A percentile compares a stretch with the other conserved stretches of the same genome.
Conservation (phyloP, 176 grass and related monocot genomes). For the Elaeis guineensis region DNA sequence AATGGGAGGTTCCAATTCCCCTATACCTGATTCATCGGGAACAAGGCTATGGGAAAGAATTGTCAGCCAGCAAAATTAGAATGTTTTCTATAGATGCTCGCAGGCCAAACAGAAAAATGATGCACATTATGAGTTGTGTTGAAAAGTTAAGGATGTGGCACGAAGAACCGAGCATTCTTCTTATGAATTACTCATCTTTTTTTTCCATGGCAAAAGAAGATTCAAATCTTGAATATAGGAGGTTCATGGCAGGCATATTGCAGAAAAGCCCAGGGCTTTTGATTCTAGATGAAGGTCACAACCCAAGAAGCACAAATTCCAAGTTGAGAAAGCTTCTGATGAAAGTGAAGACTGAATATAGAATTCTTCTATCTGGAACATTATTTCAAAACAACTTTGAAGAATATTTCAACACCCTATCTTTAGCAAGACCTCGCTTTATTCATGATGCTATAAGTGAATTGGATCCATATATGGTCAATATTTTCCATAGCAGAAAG, state of each 20-base stretch:
- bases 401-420: slow-evolving; percentile 94
- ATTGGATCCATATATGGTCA: slow-evolving; percentile 23
- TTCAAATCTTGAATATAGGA: slow-evolving; percentile 31
- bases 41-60: slow-evolving; percentile 17
- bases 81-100: slow-evolving; percentile 16
- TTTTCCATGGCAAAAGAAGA: slow-evolving; percentile 47
- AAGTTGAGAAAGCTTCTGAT: slow-evolving; percentile 70
- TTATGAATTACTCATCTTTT: slow-evolving; percentile 88
- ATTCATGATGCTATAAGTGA: slow-evolving; percentile 48
- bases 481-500: slow-evolving; percentile 17
- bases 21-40: slow-evolving; percentile 48
- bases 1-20: slow-evolving; percentile 60
- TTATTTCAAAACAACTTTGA: slow-evolving; percentile 93
- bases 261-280: slow-evolving; percentile 70
- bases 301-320: slow-evolving; percentile 78
- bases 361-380: slow-evolving; percentile 86
- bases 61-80: slow-evolving; percentile 28
- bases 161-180: slow-evolving; percentile 63
- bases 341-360: slow-evolving; percentile 83
- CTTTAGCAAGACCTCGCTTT: slow-evolving; percentile 79
- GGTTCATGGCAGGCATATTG: slow-evolving; percentile 46
- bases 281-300: slow-evolving; percentile 91
- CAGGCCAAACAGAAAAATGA: slow-evolving; percentile 24
- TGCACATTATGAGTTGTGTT: slow-evolving; percentile 48
- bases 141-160: slow-evolving; percentile 79